Conservation (phyloP, 768 basidiomycete species). For the Lepiota venenata region DNA sequence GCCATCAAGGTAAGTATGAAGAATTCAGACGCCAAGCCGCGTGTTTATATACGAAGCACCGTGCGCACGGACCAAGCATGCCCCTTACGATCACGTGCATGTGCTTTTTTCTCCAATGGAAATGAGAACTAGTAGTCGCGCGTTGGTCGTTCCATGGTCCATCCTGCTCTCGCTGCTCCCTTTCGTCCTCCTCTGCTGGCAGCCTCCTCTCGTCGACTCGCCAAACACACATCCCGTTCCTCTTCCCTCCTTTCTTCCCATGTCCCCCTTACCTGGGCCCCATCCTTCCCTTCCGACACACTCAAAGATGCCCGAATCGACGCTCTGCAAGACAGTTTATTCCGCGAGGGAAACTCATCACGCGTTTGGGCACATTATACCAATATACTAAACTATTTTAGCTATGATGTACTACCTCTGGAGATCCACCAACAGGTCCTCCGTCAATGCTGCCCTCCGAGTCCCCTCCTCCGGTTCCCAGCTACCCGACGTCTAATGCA, state of each 20-base stretch:
- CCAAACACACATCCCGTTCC: background rate
- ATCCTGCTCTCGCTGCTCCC: slow-evolving; percentile 7
- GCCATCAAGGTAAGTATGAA: slow-evolving; percentile 19
- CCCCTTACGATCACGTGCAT: background rate
- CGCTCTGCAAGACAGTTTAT: slow-evolving; percentile 30
- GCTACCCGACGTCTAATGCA: slow-evolving; percentile 38
- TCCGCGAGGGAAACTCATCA: slow-evolving; percentile 35
- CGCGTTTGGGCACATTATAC: slow-evolving; percentile 66
- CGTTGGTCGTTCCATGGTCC: slow-evolving; percentile 12
- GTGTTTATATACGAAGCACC: background rate
- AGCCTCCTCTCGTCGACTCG: background rate
- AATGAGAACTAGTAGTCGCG: background rate
- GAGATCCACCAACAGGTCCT: slow-evolving; percentile 69
- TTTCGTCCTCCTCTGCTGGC: slow-evolving; percentile 4
- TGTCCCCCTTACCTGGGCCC: background rate
- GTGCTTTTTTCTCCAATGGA: background rate
- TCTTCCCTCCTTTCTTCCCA: background rate
- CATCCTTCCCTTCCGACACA: background rate
- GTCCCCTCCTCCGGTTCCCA: slow-evolving; percentile 39
- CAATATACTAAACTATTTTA: slow-evolving; percentile 48
- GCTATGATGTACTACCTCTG: slow-evolving; percentile 50
- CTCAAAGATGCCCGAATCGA: background rate
- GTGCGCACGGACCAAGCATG: slow-evolving; percentile 11
- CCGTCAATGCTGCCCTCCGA: slow-evolving; percentile 56
- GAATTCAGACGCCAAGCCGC: background rate